These are phyloP conservation scores for Phytophthora multivora DNA, from an alignment of 352 stramenopile genomes.

Conservation along the genomic window DNA sequence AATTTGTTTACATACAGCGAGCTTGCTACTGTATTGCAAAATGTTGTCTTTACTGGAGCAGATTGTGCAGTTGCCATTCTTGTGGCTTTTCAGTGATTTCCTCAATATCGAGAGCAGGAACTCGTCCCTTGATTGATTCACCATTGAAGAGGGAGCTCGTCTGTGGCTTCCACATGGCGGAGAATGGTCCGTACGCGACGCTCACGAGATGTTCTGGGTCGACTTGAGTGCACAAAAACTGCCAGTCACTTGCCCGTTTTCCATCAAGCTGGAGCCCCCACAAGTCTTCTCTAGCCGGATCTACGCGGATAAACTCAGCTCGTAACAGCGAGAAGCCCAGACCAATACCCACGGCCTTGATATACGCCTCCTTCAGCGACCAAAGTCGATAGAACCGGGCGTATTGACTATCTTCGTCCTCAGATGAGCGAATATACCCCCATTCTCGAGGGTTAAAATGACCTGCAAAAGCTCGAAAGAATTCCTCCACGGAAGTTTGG, in stretches of 20 bases:
- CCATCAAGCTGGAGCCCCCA: constrained; percentile 58
- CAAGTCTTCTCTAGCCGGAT: constrained; percentile 8
- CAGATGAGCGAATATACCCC: constrained; percentile 46
- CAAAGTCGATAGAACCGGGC: constrained; percentile 69
- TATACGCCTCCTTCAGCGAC: constrained; percentile 81
- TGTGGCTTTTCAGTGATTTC: constrained; percentile 3
- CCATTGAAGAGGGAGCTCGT: constrained; percentile 51
- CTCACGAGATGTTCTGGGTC: constrained; percentile 49
- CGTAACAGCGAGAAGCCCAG: constrained; percentile 64
- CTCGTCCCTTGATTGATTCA: too few species aligned
- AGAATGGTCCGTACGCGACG: constrained; percentile 47
- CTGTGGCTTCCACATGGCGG: constrained; percentile 46
- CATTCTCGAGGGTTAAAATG: constrained; percentile 72
- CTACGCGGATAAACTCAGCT: constrained; percentile 45
- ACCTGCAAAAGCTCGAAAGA: constrained; percentile 64
- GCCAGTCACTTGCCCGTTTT: constrained; percentile 40
- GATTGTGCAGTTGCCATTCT: constrained; percentile 24
- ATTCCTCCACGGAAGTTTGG: constrained; percentile 33
- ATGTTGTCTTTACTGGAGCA: constrained; percentile 9
- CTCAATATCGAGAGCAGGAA: background rate
- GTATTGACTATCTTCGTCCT: constrained; percentile 36
- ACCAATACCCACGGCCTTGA: constrained; percentile 76
- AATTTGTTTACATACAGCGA: constrained; percentile 18
- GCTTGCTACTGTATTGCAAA: constrained; percentile 5
- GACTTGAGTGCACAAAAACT: constrained; percentile 43